These are phyloP conservation scores for Magnaporthiopsis rhizophila DNA, from an alignment of 2,329 filamentous ascomycete genomes.

Conservation along the genomic window DNA sequence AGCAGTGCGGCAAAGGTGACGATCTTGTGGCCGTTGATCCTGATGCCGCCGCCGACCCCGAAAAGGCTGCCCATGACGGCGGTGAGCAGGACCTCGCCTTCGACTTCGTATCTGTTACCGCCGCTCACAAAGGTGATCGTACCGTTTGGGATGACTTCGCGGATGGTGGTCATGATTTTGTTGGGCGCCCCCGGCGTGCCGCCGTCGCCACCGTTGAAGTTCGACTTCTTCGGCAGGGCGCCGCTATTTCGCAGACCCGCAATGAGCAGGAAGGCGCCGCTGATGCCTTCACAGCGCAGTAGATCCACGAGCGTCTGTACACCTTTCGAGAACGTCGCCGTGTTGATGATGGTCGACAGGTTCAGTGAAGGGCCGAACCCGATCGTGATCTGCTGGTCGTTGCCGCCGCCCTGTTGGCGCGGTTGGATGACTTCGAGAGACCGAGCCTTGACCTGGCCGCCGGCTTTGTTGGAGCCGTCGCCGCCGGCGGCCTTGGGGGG, in stretches of 20 bases:
- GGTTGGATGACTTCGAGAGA: neutral
- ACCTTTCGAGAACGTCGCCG: slow-evolving; percentile 21
- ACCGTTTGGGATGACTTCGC: slow-evolving; percentile 19
- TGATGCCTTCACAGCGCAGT: slow-evolving; percentile 25
- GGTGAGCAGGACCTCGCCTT: slow-evolving; percentile 16
- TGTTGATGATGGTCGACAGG: slow-evolving; percentile 20
- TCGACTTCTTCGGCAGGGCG: slow-evolving; percentile 4
- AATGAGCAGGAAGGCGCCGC: slow-evolving; percentile 20
- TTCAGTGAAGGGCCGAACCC: slow-evolving; percentile 14
- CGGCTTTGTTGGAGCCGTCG: neutral
- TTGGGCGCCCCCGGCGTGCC: neutral
- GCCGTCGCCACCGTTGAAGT: neutral
- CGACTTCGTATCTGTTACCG: slow-evolving; percentile 20
- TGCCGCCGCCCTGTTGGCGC: neutral
- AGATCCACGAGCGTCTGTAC: slow-evolving; percentile 22
- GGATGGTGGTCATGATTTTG: slow-evolving; percentile 11
- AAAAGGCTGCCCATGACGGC: slow-evolving; percentile 13
- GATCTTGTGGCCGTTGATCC: slow-evolving; percentile 15
- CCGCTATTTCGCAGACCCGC: slow-evolving; percentile 17
- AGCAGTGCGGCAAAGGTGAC: slow-evolving; percentile 16
- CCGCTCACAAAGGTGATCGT: slow-evolving; percentile 18
- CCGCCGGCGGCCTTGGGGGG: slow-evolving; percentile 9
- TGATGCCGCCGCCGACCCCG: slow-evolving; percentile 9
- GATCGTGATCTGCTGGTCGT: neutral
- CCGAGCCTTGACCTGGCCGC: neutral